Evolutionary conservation across 2,329 filamentous ascomycete species (phyloP).

Genomic region (Pseudocercospora macadamiae): DNA sequence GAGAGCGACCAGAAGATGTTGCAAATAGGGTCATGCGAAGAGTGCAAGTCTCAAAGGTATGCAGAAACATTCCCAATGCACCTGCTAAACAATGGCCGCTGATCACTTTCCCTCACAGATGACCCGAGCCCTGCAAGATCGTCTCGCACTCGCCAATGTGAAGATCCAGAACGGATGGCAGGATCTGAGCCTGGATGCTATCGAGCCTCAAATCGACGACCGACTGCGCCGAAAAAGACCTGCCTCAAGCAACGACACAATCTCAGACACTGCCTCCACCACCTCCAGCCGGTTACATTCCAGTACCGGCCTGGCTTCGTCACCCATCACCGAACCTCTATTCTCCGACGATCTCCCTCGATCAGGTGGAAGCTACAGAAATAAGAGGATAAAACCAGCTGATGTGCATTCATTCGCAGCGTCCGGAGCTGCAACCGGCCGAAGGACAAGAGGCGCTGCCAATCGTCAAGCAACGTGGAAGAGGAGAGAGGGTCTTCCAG

Average conservation of each 20-base stretch:
- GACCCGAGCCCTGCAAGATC: conserved; percentile 87
- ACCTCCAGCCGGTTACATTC: conserved; percentile 77
- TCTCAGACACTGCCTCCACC: conserved; percentile 86
- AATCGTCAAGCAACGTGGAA: conserved; percentile 69
- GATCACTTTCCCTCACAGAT: conserved; percentile 63
- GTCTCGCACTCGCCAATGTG: conserved; percentile 92
- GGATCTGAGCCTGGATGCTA: conserved; percentile 80
- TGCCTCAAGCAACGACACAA: conserved; percentile 63
- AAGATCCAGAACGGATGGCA: conserved; percentile 97
- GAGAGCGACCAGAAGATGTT: conserved; percentile 39
- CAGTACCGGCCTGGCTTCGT: conserved; percentile 73
- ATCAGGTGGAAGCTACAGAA: conserved; percentile 62
- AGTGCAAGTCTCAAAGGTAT: conserved; percentile 45
- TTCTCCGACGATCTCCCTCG: conserved; percentile 82
- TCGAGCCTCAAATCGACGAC: conserved; percentile 82
- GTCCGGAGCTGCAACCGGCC: conserved; percentile 36
- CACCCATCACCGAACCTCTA: conserved; percentile 77
- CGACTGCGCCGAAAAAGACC: conserved; percentile 74
- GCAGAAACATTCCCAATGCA: conserved; percentile 11
- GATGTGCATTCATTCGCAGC: conserved; percentile 27
- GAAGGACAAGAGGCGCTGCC: conserved; percentile 34
- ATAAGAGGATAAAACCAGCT: conserved; percentile 35
- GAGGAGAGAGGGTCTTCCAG: conserved; percentile 72
- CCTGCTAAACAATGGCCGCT: conserved; percentile 11
- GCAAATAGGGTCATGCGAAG: conserved; percentile 41